Evolutionary conservation across 176 grass and related monocot species (phyloP).

Genomic region (Rhynchospora breviuscula): DNA sequence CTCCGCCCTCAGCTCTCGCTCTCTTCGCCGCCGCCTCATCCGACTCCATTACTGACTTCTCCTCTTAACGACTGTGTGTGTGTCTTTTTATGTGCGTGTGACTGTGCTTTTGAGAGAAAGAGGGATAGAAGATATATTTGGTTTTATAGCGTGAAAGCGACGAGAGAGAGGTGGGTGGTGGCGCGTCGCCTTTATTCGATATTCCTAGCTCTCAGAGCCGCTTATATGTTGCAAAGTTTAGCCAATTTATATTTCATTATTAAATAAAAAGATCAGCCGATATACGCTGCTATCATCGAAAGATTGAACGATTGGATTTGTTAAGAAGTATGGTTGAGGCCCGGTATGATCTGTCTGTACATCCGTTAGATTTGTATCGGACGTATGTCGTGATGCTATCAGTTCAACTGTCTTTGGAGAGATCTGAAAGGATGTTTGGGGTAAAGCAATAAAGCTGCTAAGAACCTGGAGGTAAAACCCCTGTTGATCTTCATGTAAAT

Average conservation of each 20-base stretch:
- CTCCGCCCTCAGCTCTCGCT: slow-evolving; percentile 35
- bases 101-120: neutral
- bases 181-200: slow-evolving; percentile 7
- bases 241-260: neutral
- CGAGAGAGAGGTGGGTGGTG: neutral
- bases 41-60: slow-evolving; percentile 9
- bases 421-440: neutral
- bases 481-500: neutral
- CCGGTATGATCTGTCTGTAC: neutral
- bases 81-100: too few relatives aligned
- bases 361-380: neutral
- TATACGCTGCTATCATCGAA: neutral
- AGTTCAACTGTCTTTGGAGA: neutral
- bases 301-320: neutral
- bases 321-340: too few relatives aligned
- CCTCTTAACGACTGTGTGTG: neutral
- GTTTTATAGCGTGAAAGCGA: neutral
- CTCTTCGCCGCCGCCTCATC: slow-evolving; percentile 22
- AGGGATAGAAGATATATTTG: neutral
- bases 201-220: neutral
- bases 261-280: neutral
- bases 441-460: neutral
- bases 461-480: neutral
- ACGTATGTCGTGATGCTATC: neutral
- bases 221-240: neutral